These are phyloP conservation scores for Tilletia caries DNA, from an alignment of 1,284 basidiomycete species.

Conservation along the genomic window DNA sequence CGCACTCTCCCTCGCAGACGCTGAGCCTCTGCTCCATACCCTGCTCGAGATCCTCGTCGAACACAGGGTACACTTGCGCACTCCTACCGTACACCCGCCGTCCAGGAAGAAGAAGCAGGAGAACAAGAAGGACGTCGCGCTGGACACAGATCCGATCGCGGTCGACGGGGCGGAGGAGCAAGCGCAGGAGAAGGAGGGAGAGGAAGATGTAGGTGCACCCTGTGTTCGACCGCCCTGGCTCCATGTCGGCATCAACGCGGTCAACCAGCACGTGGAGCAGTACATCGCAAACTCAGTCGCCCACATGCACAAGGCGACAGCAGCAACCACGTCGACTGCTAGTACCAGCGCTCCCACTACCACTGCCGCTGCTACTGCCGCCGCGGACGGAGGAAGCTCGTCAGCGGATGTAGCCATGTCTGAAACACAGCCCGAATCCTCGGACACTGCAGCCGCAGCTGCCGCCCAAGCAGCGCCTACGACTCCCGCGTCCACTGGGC, in stretches of 20 bases:
- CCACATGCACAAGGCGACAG: background rate
- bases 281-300: background rate
- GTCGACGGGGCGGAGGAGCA: background rate
- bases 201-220: background rate
- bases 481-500: too few relatives aligned
- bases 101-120: background rate
- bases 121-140: too few relatives aligned
- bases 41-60: conserved; percentile 18
- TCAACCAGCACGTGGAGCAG: conserved; percentile 16
- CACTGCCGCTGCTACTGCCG: background rate
- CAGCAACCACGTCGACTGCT: too few relatives aligned
- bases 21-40: conserved; percentile 20
- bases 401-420: too few relatives aligned
- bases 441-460: too few relatives aligned
- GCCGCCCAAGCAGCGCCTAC: background rate
- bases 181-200: background rate
- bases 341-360: background rate
- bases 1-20: conserved; percentile 13
- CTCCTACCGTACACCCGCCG: background rate
- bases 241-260: conserved; percentile 20
- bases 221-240: background rate
- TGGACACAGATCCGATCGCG: too few relatives aligned
- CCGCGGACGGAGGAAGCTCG: background rate
- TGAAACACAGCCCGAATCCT: too few relatives aligned
- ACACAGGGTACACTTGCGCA: background rate